Evolutionary conservation across 768 basidiomycete species (phyloP), one percentile per base, ranked within the genome.

Genomic region (Termitomyces heimii): DNA sequence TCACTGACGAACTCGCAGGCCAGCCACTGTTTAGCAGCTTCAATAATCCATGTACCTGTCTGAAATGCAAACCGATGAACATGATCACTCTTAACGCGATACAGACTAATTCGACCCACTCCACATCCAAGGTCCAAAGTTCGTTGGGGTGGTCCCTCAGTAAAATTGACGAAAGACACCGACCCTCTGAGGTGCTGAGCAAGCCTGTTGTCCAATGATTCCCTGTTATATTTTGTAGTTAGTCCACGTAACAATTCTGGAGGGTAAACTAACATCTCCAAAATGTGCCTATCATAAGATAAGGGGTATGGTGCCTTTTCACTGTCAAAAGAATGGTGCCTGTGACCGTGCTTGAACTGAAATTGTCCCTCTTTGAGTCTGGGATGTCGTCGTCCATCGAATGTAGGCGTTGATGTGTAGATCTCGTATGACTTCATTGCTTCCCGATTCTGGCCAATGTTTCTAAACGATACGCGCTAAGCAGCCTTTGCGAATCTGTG

Each of bases 291-390:
- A 66, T 89, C 84, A 67, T 89, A 91, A 26, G 82, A 85, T 37
- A 88, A 66, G 1, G 89, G 89, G 73, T 92, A 92, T 2, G 88
- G 89, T 2, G 86, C 89, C 72, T 91, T 89, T 67, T 88, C 86
- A 39, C 77, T 78, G 60, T 85, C 84, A 65, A 84, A 85, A 18
- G 80, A 76, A 66, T 90, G 89, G 58, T 86, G 84, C 54, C 76
- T 76, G 47, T 80, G 80, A 46, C 88, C 88, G 63, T 85, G 67
- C 63, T 85, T 87, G 62, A 71, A 66, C 43, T 78, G 65, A 65
- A 87, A 88, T 49, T 79, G 79, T 55, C 74, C 77, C 67, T 88
- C 85, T 67, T 81, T 86, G 58, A 66, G 71, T 52, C 74, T 64
- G 14, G 68, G 68, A 49, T 64, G 68, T 55, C 78, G 74, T 59